phyloP scores from a whole-genome alignment of 208 protist genomes.

The Trypanosoma rangeli region DNA sequence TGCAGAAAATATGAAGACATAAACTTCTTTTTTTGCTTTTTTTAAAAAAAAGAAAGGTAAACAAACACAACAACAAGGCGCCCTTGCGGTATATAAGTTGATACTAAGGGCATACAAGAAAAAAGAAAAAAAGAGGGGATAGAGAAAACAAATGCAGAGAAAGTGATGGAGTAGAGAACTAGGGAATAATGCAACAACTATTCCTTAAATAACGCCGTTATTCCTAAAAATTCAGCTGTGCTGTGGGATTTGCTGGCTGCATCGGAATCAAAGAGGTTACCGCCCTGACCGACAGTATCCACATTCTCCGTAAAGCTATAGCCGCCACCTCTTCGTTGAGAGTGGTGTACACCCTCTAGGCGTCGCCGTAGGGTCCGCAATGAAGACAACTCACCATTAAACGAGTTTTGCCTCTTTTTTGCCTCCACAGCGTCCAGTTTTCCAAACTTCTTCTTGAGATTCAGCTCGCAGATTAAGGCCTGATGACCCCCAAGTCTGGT shows the following conservation, averaged over 20 bases:
- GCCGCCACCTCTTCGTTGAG: not conserved
- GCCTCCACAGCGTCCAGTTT: not conserved
- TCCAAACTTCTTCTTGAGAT: not conserved
- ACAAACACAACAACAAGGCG: slow-evolving; percentile 7
- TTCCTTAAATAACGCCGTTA: not conserved
- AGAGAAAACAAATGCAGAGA: not conserved
- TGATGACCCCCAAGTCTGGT: not conserved
- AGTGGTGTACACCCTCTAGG: not conserved
- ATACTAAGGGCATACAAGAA: not conserved
- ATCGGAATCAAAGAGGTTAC: not conserved
- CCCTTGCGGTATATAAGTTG: not conserved
- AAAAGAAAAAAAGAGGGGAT: slow-evolving; percentile 23
- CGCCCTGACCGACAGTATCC: not conserved
- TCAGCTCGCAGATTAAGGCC: not conserved
- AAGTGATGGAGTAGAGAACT: not conserved
- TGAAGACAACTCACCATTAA: not conserved
- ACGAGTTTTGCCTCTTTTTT: not conserved
- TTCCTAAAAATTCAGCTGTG: slow-evolving; percentile 5
- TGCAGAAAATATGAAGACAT: not conserved
- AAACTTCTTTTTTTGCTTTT: not conserved
- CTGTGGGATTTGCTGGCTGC: not conserved
- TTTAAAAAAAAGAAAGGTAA: not conserved
- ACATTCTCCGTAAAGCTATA: not conserved
- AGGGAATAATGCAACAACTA: not conserved
- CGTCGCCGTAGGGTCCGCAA: not conserved